phyloP scores from a whole-genome alignment of 1,284 basidiomycete species.

The Ganoderma sinense region DNA sequence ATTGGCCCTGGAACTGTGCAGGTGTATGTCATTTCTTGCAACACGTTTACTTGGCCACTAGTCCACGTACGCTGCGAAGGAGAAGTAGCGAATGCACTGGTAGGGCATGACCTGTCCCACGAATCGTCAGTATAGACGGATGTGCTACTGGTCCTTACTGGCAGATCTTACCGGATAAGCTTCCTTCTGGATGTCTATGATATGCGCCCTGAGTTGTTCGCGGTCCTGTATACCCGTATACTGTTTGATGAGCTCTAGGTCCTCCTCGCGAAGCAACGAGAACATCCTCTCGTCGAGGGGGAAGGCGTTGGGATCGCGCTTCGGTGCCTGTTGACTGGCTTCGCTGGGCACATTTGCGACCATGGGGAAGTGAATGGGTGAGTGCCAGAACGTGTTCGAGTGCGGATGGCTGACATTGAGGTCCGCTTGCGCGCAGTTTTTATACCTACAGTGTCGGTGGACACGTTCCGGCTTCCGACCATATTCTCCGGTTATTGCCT shows the following conservation, averaged over 20 bases:
- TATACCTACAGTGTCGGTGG: neutral
- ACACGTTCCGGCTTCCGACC: neutral
- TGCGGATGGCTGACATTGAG: neutral
- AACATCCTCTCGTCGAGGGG: neutral
- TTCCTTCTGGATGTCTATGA: neutral
- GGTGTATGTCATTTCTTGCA: neutral
- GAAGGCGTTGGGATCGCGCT: neutral
- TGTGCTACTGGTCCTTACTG: neutral
- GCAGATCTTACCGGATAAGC: neutral
- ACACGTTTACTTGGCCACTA: neutral
- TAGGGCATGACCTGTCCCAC: constrained; percentile 5
- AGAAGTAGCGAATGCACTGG: constrained; percentile 11
- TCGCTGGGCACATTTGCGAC: neutral
- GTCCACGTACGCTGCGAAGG: constrained; percentile 10
- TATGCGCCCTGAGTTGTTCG: neutral
- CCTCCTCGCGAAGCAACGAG: neutral
- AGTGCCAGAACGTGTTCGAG: neutral
- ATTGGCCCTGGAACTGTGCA: constrained; percentile 40
- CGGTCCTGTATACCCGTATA: neutral
- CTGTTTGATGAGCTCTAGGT: neutral
- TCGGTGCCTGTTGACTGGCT: neutral
- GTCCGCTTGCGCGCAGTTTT: neutral
- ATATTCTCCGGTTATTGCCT: neutral
- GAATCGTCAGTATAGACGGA: neutral
- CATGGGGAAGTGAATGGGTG: neutral